Base-by-base conservation (phyloP, 768 basidiomycete species). In the Podaxis sp. region DNA sequence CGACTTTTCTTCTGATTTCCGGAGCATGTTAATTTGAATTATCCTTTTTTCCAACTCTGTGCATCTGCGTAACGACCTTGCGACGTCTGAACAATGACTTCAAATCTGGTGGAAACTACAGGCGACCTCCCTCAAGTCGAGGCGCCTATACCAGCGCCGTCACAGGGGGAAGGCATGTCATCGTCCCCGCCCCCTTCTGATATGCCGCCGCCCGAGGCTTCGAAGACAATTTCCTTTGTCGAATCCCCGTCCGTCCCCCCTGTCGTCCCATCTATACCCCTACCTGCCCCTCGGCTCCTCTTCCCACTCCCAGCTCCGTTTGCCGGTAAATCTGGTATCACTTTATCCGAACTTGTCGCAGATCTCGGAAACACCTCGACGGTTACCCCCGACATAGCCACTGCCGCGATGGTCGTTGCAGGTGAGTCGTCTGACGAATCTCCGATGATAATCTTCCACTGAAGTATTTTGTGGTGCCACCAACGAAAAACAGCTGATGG, bases 351-450 rank as follows among this genome's bases (percentile, higher is more conserved):
- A 63, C 68, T 81, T 26, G 66, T 79, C 22, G 68, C 71, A 28
- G 74, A 73, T 6, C 74, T 78, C 51, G 71, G 70, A n/a, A 63
- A 65, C 40, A 69, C 57, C 22, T 70, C 78, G 52, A 71, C 77
- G 4, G 70, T 86, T 19, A 77, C 83, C 12, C 70, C 79, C 24
- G 87, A 87, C 62, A 77, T 85, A 40, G 80, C 81, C 51, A 69
- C 74, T n/a, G 84, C 82, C 12, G 87, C 87, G 59, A 79, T 88
- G 48, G 82, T 75, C 39, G 79, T 88, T 66, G 84, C 87, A 59
- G 77, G 87, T 88, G 71, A 74, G 84, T 80, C 42, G 19, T 57
- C 36, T 28, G 54, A 49, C 26, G 38, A 51, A 28, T 36, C 33
- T 40, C 19, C 15, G 2, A 13, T 38, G 19, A 39, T 26, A 36